Evolutionary conservation across 176 grass and related monocot species (phyloP), one percentile per base, ranked within the genome.

Genomic region (Oryza longistaminata): DNA sequence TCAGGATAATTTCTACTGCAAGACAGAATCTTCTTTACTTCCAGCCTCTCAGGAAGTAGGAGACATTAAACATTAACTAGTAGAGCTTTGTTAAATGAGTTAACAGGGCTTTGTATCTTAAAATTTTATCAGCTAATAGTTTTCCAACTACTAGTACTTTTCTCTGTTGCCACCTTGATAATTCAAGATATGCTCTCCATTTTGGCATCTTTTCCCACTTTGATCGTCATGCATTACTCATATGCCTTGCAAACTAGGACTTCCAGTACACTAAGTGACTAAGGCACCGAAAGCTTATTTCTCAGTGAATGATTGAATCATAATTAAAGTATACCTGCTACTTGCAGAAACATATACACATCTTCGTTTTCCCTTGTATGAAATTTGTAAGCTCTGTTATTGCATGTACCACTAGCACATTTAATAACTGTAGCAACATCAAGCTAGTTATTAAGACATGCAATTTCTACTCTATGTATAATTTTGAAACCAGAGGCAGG

Each of bases 361-460:
- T 73, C 43, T 48, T 27, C 9, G 2, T 48, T 43, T 73, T 27
- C 71, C 22, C 13, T 74, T 74, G 7, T 46, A 49, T 74, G 24
- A 24, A 43, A 74, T 27, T 9, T 48, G 48, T 74, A 74, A 25
- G 42, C 44, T 74, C 24, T 31, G 13, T 15, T 16, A 40, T 60
- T 82, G 24, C 73, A 21, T 44, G 12, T 33, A 64, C 24, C 15
- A 29, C 31, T 82, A 33, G 71, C 29, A 46, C 35, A 64, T 19
- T 43, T 78, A 78, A 44, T 66, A 45, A 24, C 35, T 46, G 31
- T 68, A 25, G 37, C 84, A 48, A 61, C 69, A 84, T 74, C 50
- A 42, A 79, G 37, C 43, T 80, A 12, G 35, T 74, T 80, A 22
- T 58, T 68, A 55, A 49, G 12, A 74, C 24, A 22, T 0, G 8